Evolutionary conservation across 164 flowering plant species (phyloP), one percentile per base, ranked within the genome.

Genomic region (Vitis rupestris): DNA sequence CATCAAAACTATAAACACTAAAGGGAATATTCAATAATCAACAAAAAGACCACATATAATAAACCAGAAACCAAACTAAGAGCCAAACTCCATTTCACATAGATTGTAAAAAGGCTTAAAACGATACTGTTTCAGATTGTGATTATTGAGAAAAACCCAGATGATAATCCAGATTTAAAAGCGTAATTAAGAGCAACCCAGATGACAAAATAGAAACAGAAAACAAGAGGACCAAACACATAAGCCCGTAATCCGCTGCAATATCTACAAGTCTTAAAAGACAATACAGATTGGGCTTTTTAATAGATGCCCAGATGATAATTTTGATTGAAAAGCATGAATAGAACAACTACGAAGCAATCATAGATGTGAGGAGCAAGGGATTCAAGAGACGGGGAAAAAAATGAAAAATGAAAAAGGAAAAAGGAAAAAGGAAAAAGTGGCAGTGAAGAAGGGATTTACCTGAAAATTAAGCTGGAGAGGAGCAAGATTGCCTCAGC

Each of bases 381-480:
- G 27, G 27, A 23, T 23, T 23, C 27, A 1, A 23, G 27, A 23
- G 27, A 23, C 0, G 2, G 27, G 27, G 54, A 48, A n/a, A 59
- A 12, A 19, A 5, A 29, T 12, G 59, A 51, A 50, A 14, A 23
- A 23, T 1, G 27, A 23, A 51, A 16, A 58, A 52, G 47, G 3
- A 47, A 5, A 23, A 23, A 23, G 27, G 27, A 23, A 51, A 16
- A 58, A 52, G 47, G 3, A 47, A 5, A 8, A 58, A 55, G 16
- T 15, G 14, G 52, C 13, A 67, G 30, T 30, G 15, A 52, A 60
- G 16, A 10, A 62, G 52, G 60, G 4, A 49, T 50, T 59, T 56
- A 73, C 79, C 82, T 61, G 31, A 60, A 74, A 57, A 54, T 50
- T 44, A 67, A 60, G 47, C 19, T 56, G 54, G n/a, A 67, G 67